Evolutionary conservation across 2,329 filamentous ascomycete genomes (phyloP), one percentile per base, ranked within the genome.

Genomic region (Colletotrichum ledebouriae): DNA sequence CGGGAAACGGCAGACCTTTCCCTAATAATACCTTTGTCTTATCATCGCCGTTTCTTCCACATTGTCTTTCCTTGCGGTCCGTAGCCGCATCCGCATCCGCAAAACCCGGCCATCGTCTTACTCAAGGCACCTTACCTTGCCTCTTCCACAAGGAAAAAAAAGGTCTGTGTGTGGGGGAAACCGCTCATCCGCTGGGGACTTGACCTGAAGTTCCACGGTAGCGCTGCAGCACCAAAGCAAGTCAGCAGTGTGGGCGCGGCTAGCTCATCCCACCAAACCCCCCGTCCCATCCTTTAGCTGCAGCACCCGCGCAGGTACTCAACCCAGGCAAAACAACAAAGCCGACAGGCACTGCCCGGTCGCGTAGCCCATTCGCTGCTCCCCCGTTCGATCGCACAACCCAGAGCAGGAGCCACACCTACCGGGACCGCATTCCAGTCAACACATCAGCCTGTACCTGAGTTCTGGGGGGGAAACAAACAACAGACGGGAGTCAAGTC

Each of bases 21-120:
- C 53, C 50, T 69, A 67, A 58, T 69, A 69, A 69, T 69, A 58
- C 60, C 57, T 50, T 69, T 69, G 63, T 69, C 63, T 69, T 69
- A 53, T 63, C 67, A 56, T 61, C 60, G 55, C 62, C 55, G 56
- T 59, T 68, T 20, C 41, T 49, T 69, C 37, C 66, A 65, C 49
- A 33, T 56, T 66, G 41, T 60, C 47, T 33, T 17, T 56, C 49
- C 22, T 56, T 56, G 33, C 41, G 37, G 25, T 29, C 33, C 41
- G 10, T 6, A 13, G 5, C 34, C 34, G 34, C 34, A 39, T 11
- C 34, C 34, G 34, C 34, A 39, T 39, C 34, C 34, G 37, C 37
- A 15, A 55, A 25, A 55, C 34, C 52, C 33, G 22, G 20, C 34
- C 20, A 1, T 56, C 52, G 52, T 56, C 25, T 56, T 22, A 7